phyloP scores from a whole-genome alignment of 2,329 filamentous ascomycete genomes.

The Colletotrichum sp. region DNA sequence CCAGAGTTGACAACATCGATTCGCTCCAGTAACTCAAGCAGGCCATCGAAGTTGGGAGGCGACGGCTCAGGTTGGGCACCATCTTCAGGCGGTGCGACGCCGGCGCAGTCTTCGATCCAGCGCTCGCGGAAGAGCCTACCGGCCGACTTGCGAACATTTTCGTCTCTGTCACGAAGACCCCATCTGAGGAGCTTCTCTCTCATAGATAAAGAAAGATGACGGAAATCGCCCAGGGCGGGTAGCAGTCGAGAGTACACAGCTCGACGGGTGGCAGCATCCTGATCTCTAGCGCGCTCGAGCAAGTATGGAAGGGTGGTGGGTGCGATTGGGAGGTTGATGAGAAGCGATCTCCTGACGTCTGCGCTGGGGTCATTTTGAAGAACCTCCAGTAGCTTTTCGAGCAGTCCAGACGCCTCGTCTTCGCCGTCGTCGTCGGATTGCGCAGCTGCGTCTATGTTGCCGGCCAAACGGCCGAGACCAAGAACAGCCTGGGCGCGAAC shows the following conservation, averaged over 20 bases:
- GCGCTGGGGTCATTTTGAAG: conserved; percentile 94
- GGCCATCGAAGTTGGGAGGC: conserved; percentile 76
- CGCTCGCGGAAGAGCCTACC: conserved; percentile 88
- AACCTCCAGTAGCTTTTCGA: conserved; percentile 84
- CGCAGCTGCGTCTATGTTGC: conserved; percentile 73
- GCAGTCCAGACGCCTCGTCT: conserved; percentile 67
- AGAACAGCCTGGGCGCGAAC: conserved; percentile 92
- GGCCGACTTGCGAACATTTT: conserved; percentile 90
- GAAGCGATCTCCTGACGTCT: conserved; percentile 85
- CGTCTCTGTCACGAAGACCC: conserved; percentile 92
- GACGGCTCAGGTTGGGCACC: conserved; percentile 61
- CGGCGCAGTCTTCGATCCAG: conserved; percentile 97
- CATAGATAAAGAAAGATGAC: conserved; percentile 91
- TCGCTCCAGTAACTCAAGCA: conserved; percentile 89
- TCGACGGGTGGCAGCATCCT: conserved; percentile 82
- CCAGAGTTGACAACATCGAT: conserved; percentile 93
- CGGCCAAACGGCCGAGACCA: conserved; percentile 83
- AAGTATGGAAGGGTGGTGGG: conserved; percentile 84
- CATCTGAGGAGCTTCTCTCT: conserved; percentile 93
- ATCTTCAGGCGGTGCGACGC: conserved; percentile 63
- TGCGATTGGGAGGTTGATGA: conserved; percentile 88
- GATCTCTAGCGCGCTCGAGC: conserved; percentile 87
- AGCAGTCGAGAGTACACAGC: conserved; percentile 87
- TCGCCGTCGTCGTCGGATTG: conserved; percentile 75
- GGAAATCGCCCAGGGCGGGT: conserved; percentile 90